These are phyloP conservation scores for Vaccinium darrowii DNA, from an alignment of 148 eudicot species.

Conservation along the genomic window DNA sequence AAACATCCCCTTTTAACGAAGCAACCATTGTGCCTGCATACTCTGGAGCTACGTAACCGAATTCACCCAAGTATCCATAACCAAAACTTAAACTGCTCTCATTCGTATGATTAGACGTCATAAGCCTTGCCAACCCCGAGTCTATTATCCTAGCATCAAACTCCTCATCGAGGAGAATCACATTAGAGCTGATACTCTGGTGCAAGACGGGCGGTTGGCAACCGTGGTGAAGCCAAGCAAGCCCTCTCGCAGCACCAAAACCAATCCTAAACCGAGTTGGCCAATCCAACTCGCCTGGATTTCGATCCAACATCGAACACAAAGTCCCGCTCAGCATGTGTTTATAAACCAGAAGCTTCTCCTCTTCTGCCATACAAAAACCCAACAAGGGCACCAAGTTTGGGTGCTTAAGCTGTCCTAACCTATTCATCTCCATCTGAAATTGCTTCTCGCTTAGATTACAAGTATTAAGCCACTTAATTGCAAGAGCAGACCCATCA, in stretches of 20 bases:
- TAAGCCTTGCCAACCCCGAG: constrained; percentile 66
- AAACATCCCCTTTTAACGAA: constrained; percentile 77
- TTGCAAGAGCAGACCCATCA: constrained; percentile 76
- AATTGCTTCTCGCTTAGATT: constrained; percentile 72
- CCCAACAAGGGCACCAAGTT: constrained; percentile 85
- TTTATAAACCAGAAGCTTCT: constrained; percentile 87
- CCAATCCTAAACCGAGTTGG: constrained; percentile 63
- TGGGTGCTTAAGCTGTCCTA: constrained; percentile 79
- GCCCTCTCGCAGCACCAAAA: constrained; percentile 73
- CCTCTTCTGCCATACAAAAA: constrained; percentile 77
- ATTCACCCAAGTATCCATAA: constrained; percentile 76
- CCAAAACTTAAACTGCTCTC: constrained; percentile 59
- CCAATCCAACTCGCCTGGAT: constrained; percentile 59
- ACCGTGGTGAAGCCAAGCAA: constrained; percentile 95
- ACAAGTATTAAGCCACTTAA: constrained; percentile 68
- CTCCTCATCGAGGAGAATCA: constrained; percentile 79
- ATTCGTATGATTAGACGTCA: constrained; percentile 43
- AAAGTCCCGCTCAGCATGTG: constrained; percentile 71
- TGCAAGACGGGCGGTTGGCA: constrained; percentile 72
- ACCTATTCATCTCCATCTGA: constrained; percentile 54
- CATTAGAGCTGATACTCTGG: constrained; percentile 72
- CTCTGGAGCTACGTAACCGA: constrained; percentile 89
- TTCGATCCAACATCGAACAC: constrained; percentile 41
- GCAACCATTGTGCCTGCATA: constrained; percentile 76
- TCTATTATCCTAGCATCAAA: constrained; percentile 77